Percentiles rank a stretch among this genome's conserved stretches.
phyloP scores from a whole-genome alignment of 495 filamentous ascomycete genomes.

The Wilcoxina mikolae region DNA sequence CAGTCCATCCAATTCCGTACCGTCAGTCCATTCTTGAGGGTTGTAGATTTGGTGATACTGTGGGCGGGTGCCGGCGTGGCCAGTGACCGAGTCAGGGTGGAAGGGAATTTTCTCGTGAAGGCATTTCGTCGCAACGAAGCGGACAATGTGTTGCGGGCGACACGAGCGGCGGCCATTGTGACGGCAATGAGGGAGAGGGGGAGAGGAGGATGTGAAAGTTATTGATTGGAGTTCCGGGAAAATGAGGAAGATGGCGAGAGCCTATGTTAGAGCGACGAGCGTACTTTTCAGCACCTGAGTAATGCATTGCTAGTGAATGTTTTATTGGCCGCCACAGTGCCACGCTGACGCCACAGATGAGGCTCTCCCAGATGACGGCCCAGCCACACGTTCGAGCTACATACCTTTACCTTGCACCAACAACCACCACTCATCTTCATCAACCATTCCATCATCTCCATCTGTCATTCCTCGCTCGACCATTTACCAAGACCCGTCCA shows the following conservation, averaged over 20 bases:
- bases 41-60: slow-evolving; percentile 81
- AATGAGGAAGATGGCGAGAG: slow-evolving; percentile 8
- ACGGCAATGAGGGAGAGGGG: slow-evolving; percentile 9
- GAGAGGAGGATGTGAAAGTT: not conserved
- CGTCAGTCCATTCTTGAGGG: slow-evolving; percentile 90
- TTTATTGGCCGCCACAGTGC: not conserved
- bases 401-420: not conserved
- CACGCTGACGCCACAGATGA: not conserved
- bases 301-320: slow-evolving; percentile 2
- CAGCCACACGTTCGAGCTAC: slow-evolving; percentile 3
- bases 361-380: not conserved
- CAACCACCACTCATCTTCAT: slow-evolving; percentile 1
- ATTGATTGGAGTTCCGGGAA: slow-evolving; percentile 2
- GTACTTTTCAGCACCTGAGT: slow-evolving; percentile 9
- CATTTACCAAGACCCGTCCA: not conserved
- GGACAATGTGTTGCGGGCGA: slow-evolving; percentile 21
- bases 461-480: not conserved
- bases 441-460: slow-evolving; percentile 4
- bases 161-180: slow-evolving; percentile 29
- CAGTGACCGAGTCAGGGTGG: slow-evolving; percentile 22
- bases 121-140: slow-evolving; percentile 20
- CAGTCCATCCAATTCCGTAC: slow-evolving; percentile 39
- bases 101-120: slow-evolving; percentile 17
- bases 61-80: slow-evolving; percentile 22
- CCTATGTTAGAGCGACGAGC: not conserved